A percentile compares a stretch with the other conserved stretches of the same genome.
phyloP scores from a whole-genome alignment of 2,329 filamentous ascomycete genomes.

The Aspergillus sp. region DNA sequence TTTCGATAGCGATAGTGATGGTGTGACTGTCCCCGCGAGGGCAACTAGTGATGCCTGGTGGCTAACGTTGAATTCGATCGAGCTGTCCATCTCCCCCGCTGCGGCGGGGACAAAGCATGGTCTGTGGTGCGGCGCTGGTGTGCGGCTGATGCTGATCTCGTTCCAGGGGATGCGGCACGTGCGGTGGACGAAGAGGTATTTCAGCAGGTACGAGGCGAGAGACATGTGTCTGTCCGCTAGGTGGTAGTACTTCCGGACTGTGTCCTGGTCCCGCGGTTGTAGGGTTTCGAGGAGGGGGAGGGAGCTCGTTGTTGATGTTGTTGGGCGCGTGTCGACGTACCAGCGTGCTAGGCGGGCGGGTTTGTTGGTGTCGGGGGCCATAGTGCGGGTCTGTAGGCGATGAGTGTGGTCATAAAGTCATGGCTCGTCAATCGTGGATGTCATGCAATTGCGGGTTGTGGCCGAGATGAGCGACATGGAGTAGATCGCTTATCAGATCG shows the following conservation, averaged over 20 bases:
- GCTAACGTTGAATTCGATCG: constrained; percentile 55
- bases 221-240: constrained; percentile 51
- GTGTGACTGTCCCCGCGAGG: constrained; percentile 41
- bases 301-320: constrained; percentile 18
- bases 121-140: constrained; percentile 37
- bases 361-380: background rate
- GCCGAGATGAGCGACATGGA: too few species aligned
- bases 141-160: constrained; percentile 45
- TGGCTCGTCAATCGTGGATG: background rate
- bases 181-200: constrained; percentile 51
- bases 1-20: constrained; percentile 3
- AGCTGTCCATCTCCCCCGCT: constrained; percentile 2
- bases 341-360: constrained; percentile 24
- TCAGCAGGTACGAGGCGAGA: constrained; percentile 52
- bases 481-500: too few species aligned
- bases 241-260: constrained; percentile 42
- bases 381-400: too few species aligned
- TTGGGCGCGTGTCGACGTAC: constrained; percentile 36
- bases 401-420: constrained; percentile 1
- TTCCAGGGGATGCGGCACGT: constrained; percentile 48
- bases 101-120: constrained; percentile 45
- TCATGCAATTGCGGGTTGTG: background rate
- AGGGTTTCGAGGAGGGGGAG: constrained; percentile 35
- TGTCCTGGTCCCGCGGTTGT: constrained; percentile 41
- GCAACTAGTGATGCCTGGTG: constrained; percentile 56